Evolutionary conservation across 2,329 filamentous ascomycete genomes (phyloP), one percentile per base, ranked within the genome.

Genomic region (Phyllosticta citribraziliensis): DNA sequence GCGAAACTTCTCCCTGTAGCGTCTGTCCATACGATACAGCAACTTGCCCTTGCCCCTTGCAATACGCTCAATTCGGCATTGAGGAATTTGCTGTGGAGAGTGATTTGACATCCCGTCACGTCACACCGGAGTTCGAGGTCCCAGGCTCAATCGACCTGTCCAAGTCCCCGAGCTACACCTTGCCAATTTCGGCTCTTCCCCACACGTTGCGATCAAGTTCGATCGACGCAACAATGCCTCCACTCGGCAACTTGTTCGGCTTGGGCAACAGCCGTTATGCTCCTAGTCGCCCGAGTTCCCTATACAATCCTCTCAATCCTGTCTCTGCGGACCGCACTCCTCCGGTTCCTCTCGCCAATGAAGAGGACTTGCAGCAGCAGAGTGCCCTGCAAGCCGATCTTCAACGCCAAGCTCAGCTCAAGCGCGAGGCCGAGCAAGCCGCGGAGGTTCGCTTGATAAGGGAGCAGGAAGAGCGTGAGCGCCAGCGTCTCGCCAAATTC

Each of bases 171-270:
- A 52, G 24, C 27, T 52, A 60, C 40, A 20, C 22, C 19, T 52
- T 60, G 17, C 58, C 58, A 8, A 25, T 60, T 9, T 33, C 55
- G 11, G 52, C 52, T 5, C 27, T 61, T 9, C 9, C 54, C 6
- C 59, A 61, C 5, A 61, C 59, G 1, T 47, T 61, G 11, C 19
- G 59, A 30, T 54, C 59, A 54, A 61, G 59, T n/a, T 61, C 59
- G 2, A 56, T 61, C 3, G 59, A 55, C 22, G 59, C 59, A 20
- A 61, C 59, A n/a, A 61, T 61, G 59, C 25, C 55, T 47, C 59
- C 59, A 14, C 33, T 55, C 10, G 58, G 55, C 19, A 35, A 2
- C 12, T 8, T 30, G 27, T 30, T 53, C 4, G 53, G 52, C 35
- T 47, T 60, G 14, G 35, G 40, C 24, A 27, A 25, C 52, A 55